Conservation (phyloP, 768 basidiomycete species). For the Amanita rimosa region DNA sequence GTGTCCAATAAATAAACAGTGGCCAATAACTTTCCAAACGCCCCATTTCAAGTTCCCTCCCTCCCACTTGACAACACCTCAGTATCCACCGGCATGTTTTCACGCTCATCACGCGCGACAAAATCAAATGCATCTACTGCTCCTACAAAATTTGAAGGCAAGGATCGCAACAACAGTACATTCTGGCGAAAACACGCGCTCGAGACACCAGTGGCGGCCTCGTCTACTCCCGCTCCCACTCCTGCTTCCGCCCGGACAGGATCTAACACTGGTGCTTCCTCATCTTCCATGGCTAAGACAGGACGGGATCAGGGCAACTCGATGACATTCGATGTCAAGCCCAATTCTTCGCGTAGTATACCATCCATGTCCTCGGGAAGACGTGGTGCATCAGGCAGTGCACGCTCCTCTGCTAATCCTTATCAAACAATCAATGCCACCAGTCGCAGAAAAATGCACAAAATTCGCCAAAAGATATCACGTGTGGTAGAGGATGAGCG, state of each 20-base stretch:
- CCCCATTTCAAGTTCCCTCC: background rate
- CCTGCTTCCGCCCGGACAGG: background rate
- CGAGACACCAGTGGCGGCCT: background rate
- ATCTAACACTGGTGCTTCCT: background rate
- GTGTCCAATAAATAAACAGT: background rate
- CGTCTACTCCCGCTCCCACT: background rate
- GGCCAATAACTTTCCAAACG: background rate
- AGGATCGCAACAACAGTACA: background rate
- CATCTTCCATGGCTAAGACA: background rate
- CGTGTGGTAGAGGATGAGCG: background rate
- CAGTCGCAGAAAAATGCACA: background rate
- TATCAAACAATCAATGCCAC: background rate
- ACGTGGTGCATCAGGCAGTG: background rate
- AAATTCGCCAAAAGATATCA: slow-evolving; percentile 1
- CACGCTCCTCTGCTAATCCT: background rate
- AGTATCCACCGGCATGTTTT: background rate
- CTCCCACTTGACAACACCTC: background rate
- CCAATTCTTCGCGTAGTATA: background rate
- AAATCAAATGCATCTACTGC: background rate
- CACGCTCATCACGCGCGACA: background rate
- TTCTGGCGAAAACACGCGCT: background rate
- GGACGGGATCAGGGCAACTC: background rate
- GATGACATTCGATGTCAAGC: background rate
- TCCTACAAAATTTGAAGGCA: background rate
- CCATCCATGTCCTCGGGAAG: background rate